These are phyloP conservation scores for Xerophyta viscosa DNA, from an alignment of 106 monocot genomes.

Conservation along the genomic window DNA sequence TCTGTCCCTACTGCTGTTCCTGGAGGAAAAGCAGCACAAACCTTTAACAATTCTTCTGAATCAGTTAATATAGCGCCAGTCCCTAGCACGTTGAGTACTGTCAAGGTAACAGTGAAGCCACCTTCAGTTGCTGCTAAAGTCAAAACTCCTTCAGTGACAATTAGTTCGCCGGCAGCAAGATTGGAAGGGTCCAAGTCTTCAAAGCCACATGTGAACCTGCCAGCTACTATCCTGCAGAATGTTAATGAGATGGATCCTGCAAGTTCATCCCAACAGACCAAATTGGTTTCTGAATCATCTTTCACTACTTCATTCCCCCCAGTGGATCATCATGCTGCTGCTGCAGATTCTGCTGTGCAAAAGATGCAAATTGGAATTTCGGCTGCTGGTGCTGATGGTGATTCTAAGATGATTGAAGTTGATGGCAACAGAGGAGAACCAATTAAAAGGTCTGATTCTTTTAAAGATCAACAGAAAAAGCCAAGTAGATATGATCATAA, in stretches of 20 bases:
- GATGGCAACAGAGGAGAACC: slow-evolving; percentile 30
- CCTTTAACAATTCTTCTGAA: slow-evolving; percentile 17
- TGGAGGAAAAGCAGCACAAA: slow-evolving; percentile 18
- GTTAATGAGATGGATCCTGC: slow-evolving; percentile 1
- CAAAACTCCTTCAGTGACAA: slow-evolving; percentile 20
- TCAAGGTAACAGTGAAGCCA: slow-evolving; percentile 25
- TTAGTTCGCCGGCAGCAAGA: slow-evolving; percentile 24
- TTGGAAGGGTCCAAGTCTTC: slow-evolving; percentile 17
- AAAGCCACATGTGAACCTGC: slow-evolving; percentile 16
- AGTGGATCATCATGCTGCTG: background rate
- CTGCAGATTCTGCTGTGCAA: slow-evolving; percentile 7
- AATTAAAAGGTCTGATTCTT: slow-evolving; percentile 31
- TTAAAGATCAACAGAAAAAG: slow-evolving; percentile 33
- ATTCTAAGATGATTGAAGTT: slow-evolving; percentile 13
- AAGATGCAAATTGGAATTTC: slow-evolving; percentile 4
- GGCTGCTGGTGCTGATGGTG: background rate
- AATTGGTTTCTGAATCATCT: slow-evolving; percentile 5
- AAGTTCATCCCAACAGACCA: slow-evolving; percentile 1
- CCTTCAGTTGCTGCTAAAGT: slow-evolving; percentile 14
- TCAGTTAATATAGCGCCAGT: slow-evolving; percentile 23
- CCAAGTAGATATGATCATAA: slow-evolving; percentile 23
- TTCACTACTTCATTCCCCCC: background rate
- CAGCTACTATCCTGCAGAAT: slow-evolving; percentile 5
- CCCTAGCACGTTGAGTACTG: slow-evolving; percentile 16
- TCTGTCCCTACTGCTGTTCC: slow-evolving; percentile 11